Base-by-base conservation (phyloP, 129 eudicot genomes). In the Apium graveolens region DNA sequence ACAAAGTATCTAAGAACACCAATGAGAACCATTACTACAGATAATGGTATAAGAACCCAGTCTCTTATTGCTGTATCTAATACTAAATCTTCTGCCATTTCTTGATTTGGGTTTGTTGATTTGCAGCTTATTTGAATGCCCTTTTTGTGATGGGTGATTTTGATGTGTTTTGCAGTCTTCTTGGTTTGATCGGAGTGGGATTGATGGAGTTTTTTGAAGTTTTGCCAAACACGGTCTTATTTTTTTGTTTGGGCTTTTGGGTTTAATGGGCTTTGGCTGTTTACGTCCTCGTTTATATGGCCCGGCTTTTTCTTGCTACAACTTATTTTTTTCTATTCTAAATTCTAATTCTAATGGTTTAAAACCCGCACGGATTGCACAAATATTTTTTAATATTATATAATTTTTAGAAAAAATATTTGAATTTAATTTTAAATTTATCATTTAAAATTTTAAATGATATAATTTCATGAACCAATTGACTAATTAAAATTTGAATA, bases 1-100 rank as follows among this genome's bases (percentile, higher is more conserved):
- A 92, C 97, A 69, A 95, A 95, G 89, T 95, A 95, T n/a, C 99
- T 92, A 37, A 95, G 96, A 5, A 95, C 88, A 34, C 97, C 97
- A 82, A 95, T 92, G 78, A 95, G 92, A 9, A 94, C 98, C 98
- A 94, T 94, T 17, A 94, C 98, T 4, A 94, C 89, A n/a, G 98
- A 94, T 53, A 94, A 60, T 5, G 98, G 98, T 73, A 94, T 91
- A 63, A 94, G 76, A 0, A 94, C 98, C 98, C 98, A 94, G 55
- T 94, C 91, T 91, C 98, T 94, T 51, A 94, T 94, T 55, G 98
- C 97, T 32, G 98, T 94, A 83, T 94, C 98, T 80, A 94, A 75
- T 18, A 94, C 98, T 86, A 94, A 84, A 53, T 94, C 98, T 27
- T 94, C 97, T 83, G 97, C 98, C 98, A 92, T 75, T 68, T 41